Conservation (phyloP, 169 alveolate species). For the Plasmodium sp. region DNA sequence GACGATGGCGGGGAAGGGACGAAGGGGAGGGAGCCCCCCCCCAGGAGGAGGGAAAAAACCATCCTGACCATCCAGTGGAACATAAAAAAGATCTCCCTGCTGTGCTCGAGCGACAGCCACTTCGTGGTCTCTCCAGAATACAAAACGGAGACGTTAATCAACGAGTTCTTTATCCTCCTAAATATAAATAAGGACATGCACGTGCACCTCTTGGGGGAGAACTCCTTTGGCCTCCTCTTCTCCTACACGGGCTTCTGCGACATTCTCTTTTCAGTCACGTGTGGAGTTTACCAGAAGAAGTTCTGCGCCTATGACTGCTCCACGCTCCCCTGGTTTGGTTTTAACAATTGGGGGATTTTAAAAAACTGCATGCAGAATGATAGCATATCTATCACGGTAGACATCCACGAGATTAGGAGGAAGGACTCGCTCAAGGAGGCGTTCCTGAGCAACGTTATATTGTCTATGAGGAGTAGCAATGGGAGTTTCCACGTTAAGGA, state of each 20-base stretch:
- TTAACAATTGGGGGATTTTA: constrained; percentile 37
- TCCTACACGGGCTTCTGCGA: constrained; percentile 74
- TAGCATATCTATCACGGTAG: constrained; percentile 20
- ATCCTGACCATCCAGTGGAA: constrained; percentile 60
- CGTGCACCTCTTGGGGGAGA: neutral
- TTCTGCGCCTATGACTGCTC: constrained; percentile 21
- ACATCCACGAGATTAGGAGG: constrained; percentile 31
- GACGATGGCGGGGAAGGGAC: too few species aligned
- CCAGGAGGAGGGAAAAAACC: neutral
- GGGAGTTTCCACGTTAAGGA: neutral
- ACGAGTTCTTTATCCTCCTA: constrained; percentile 39
- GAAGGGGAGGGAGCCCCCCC: too few species aligned
- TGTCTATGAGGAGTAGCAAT: neutral
- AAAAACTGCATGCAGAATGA: constrained; percentile 55
- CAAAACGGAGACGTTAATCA: constrained; percentile 30
- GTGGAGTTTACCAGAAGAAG: constrained; percentile 34
- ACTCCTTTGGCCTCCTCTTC: constrained; percentile 28
- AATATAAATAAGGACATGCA: constrained; percentile 9
- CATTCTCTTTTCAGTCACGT: constrained; percentile 37
- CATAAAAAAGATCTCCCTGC: constrained; percentile 30
- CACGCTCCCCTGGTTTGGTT: constrained; percentile 55
- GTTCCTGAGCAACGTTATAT: constrained; percentile 3
- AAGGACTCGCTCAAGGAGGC: constrained; percentile 16
- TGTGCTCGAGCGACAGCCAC: constrained; percentile 23
- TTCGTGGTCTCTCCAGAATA: constrained; percentile 69